phyloP scores from a whole-genome alignment of 1,284 basidiomycete species.

The Trametes sp. region DNA sequence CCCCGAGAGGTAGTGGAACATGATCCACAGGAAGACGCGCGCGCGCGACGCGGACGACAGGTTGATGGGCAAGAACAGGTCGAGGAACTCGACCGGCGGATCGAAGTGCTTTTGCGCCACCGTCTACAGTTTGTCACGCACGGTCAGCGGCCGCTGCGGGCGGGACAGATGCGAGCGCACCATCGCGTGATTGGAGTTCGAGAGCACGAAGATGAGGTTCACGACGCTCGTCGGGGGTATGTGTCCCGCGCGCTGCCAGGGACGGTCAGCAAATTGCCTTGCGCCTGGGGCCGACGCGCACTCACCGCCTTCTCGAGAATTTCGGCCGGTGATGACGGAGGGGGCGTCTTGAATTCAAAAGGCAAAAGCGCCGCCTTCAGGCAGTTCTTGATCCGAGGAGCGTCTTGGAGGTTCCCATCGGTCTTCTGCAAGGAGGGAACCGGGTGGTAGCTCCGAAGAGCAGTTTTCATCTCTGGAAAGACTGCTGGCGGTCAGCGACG shows the following conservation, averaged over 20 bases:
- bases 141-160: conserved; percentile 21
- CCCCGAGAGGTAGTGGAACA: conserved; percentile 58
- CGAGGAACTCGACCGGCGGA: conserved; percentile 75
- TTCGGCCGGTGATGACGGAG: conserved; percentile 75
- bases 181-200: conserved; percentile 46
- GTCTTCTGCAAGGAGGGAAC: conserved; percentile 83
- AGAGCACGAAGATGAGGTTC: conserved; percentile 80
- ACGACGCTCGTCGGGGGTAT: conserved; percentile 82
- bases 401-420: conserved; percentile 80
- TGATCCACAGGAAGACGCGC: conserved; percentile 67
- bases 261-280: conserved; percentile 10
- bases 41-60: conserved; percentile 77
- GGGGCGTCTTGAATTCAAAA: conserved; percentile 69
- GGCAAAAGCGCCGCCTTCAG: conserved; percentile 81
- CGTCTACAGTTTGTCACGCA: conserved; percentile 52
- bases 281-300: conserved; percentile 21
- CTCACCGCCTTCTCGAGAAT: conserved; percentile 69
- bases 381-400: conserved; percentile 80
- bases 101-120: conserved; percentile 79
- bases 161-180: conserved; percentile 26
- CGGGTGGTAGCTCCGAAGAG: conserved; percentile 84
- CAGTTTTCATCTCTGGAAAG: conserved; percentile 84
- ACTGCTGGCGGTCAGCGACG: conserved; percentile 47
- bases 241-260: conserved; percentile 59
- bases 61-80: conserved; percentile 80